phyloP scores from a whole-genome alignment of 352 stramenopile species.

The Phytophthora pluvialis region DNA sequence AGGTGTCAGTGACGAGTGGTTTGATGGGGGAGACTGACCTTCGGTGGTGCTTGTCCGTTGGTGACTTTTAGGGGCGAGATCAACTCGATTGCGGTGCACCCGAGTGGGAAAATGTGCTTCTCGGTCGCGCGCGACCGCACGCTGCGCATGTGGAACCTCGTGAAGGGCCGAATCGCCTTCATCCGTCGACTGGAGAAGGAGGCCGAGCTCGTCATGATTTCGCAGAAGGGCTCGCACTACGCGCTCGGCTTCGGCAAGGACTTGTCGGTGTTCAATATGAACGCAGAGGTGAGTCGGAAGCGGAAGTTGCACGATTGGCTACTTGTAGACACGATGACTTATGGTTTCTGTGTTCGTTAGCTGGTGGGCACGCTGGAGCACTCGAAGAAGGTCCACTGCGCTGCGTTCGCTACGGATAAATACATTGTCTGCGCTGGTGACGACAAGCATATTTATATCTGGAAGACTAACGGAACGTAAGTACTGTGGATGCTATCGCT shows the following conservation, averaged over 20 bases:
- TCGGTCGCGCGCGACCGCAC: conserved; percentile 85
- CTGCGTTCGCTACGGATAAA: conserved; percentile 76
- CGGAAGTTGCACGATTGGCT: conserved; percentile 1
- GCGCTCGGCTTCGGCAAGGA: conserved; percentile 73
- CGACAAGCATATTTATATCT: conserved; percentile 87
- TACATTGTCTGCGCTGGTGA: conserved; percentile 80
- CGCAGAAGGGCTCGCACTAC: conserved; percentile 75
- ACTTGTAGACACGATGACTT: neutral
- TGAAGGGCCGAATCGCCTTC: conserved; percentile 89
- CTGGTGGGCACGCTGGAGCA: conserved; percentile 72
- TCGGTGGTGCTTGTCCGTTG: conserved; percentile 7
- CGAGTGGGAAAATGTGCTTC: conserved; percentile 89
- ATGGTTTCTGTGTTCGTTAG: conserved; percentile 30
- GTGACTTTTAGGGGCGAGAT: conserved; percentile 65
- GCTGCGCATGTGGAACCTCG: conserved; percentile 91
- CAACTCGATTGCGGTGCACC: conserved; percentile 86
- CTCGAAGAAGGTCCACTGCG: conserved; percentile 77
- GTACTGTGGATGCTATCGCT: conserved; percentile 22
- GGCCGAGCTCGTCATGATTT: conserved; percentile 77
- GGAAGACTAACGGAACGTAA: conserved; percentile 75
- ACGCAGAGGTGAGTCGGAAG: conserved; percentile 56
- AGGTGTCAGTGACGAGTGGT: neutral
- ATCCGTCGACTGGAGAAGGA: conserved; percentile 88
- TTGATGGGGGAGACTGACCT: no score
- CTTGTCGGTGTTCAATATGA: conserved; percentile 83